phyloP scores from a whole-genome alignment of 371 early-diverging fungal genomes.

The Lichtheimia hyalospora region DNA sequence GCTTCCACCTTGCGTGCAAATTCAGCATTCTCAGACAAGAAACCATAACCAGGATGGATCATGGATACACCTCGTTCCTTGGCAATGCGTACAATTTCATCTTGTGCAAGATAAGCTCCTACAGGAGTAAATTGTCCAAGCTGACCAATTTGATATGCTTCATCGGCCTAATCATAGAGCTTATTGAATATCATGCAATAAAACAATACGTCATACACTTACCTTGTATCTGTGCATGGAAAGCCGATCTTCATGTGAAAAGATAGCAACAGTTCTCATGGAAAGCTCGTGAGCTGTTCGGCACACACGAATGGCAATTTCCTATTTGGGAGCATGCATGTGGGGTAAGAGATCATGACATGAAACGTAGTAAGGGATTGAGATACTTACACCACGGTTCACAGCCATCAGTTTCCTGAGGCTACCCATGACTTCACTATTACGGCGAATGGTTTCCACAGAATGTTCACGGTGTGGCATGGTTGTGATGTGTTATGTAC shows the following conservation, averaged over 20 bases:
- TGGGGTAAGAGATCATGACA: not conserved
- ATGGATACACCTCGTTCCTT: constrained; percentile 76
- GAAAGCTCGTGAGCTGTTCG: constrained; percentile 92
- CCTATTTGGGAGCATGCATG: constrained; percentile 31
- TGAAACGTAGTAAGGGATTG: not conserved
- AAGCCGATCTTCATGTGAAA: constrained; percentile 87
- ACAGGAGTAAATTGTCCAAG: constrained; percentile 86
- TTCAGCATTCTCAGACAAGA: constrained; percentile 87
- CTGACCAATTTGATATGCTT: constrained; percentile 89
- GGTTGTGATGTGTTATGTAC: not conserved
- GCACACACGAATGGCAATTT: constrained; percentile 92
- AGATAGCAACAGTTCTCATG: constrained; percentile 87
- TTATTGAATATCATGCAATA: too few species aligned
- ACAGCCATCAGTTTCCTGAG: constrained; percentile 62
- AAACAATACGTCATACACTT: not conserved
- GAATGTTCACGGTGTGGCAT: constrained; percentile 54
- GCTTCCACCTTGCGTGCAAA: constrained; percentile 89
- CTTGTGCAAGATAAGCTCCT: constrained; percentile 92
- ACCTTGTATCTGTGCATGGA: constrained; percentile 93
- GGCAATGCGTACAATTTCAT: constrained; percentile 88
- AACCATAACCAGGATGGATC: constrained; percentile 93
- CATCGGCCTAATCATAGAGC: constrained; percentile 68
- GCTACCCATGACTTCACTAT: constrained; percentile 50
- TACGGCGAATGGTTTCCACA: constrained; percentile 65
- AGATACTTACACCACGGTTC: constrained; percentile 61